Evolutionary conservation across 2,329 filamentous ascomycete species (phyloP).

Genomic region (Aspergillus chevalieri): DNA sequence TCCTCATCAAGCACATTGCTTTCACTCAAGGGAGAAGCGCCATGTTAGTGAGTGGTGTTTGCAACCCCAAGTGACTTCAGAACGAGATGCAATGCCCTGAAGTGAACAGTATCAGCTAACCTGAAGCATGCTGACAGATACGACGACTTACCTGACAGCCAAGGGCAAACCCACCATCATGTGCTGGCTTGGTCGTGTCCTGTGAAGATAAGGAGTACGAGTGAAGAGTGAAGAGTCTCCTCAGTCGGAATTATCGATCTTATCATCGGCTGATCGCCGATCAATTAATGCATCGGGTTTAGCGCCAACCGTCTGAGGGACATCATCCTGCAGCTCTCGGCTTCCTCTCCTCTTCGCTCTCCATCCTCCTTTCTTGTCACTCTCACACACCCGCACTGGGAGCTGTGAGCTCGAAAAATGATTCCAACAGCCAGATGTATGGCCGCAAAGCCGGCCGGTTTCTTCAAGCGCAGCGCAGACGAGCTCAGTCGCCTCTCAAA

Average conservation of each 20-base stretch:
- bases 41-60: too few relatives aligned
- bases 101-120: too few relatives aligned
- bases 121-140: too few relatives aligned
- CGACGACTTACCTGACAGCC: too few relatives aligned
- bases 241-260: constrained; percentile 2
- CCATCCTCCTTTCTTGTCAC: not conserved
- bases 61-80: too few relatives aligned
- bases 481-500: constrained; percentile 53
- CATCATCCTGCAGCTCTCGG: constrained; percentile 1
- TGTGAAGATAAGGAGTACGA: not conserved
- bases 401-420: constrained; percentile 18
- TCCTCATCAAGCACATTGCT: too few relatives aligned
- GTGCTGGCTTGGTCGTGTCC: too few relatives aligned
- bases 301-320: not conserved
- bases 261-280: constrained; percentile 2
- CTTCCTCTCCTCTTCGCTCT: not conserved
- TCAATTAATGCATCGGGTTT: not conserved
- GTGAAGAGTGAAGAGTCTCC: not conserved
- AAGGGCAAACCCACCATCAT: not conserved
- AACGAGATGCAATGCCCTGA: too few relatives aligned
- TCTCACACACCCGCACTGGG: too few relatives aligned
- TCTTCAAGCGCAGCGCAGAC: constrained; percentile 53
- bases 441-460: constrained; percentile 40
- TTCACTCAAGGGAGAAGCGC: too few relatives aligned
- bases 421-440: constrained; percentile 35